Evolutionary conservation across 75 land plant species (phyloP), one percentile per base, ranked within the genome.

Genomic region (Larix kaempferi): DNA sequence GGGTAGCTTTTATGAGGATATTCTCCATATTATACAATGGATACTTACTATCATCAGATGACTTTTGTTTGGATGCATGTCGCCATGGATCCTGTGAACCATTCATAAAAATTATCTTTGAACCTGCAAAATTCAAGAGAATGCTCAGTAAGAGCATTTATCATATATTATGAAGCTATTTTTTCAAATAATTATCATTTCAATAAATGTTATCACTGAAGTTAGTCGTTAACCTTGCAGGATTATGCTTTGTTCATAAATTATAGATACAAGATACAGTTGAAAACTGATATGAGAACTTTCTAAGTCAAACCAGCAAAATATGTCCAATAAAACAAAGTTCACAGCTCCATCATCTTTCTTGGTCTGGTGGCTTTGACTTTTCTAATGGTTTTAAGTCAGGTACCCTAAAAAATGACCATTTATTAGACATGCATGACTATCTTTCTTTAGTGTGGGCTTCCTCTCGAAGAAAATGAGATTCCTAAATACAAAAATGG

Each of bases 61-160:
- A 98, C 17, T 77, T 89, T 84, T 91, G 95, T 80, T 95, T 95
- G 10, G 99, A 94, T 75, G 99, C 99, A 88, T 93, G 98, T 16
- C 95, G 89, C 99, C 99, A 98, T 4, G 99, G 99, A 80, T 98
- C 99, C 75, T 95, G 99, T 57, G 99, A 98, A 44, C 99, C 99
- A 80, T 98, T 98, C 13, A 91, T 87, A 73, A 98, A 98, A 16
- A 89, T 54, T n/a, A 98, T 98, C 82, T 89, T 95, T 41, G 98
- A 88, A 73, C 93, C 99, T 96, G 82, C 21, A 41, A n/a, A 37
- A 69, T 69, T 69, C 73, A 69, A 69, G 41, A 41, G 10, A n/a
- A 69, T 21, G 21, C 8, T 41, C 21, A 41, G 23, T 39, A 69
- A 69, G 11, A 49, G 22, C 23, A 8, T 69, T 41, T 37, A 6